These are phyloP conservation scores for Dactylellina haptotyla DNA, from an alignment of 2,329 filamentous ascomycete genomes.

Conservation along the genomic window DNA sequence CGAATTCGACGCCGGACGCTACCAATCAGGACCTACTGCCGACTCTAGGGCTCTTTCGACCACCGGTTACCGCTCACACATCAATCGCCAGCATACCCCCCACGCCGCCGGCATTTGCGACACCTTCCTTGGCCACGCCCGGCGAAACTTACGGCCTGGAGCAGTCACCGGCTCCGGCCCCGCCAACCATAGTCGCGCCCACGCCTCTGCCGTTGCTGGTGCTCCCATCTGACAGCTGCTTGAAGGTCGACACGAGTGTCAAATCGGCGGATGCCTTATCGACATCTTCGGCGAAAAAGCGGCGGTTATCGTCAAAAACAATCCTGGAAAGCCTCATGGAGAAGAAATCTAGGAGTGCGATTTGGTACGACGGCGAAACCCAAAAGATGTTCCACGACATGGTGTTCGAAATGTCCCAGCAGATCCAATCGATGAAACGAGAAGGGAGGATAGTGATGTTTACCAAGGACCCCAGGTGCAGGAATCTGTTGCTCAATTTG, in stretches of 20 bases:
- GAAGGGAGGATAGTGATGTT: constrained; percentile 53
- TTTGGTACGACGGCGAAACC: constrained; percentile 49
- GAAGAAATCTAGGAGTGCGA: constrained; percentile 49
- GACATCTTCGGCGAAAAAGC: constrained; percentile 49
- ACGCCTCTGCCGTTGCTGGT: constrained; percentile 12
- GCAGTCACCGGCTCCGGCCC: constrained; percentile 2
- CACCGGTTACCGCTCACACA: constrained; percentile 3
- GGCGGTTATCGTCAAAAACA: constrained; percentile 40
- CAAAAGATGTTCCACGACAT: constrained; percentile 53
- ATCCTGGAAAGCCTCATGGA: constrained; percentile 53
- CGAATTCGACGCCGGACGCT: background rate
- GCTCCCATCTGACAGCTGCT: constrained; percentile 12
- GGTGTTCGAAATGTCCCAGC: constrained; percentile 53
- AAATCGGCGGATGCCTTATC: constrained; percentile 36
- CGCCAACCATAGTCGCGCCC: constrained; percentile 11
- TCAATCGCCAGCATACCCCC: constrained; percentile 21
- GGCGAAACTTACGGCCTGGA: constrained; percentile 10
- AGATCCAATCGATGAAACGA: constrained; percentile 52
- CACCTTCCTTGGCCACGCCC: constrained; percentile 18
- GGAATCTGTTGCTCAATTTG: constrained; percentile 30
- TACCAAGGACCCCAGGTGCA: constrained; percentile 47
- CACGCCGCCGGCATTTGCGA: constrained; percentile 26
- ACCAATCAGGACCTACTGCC: background rate
- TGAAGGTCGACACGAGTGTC: constrained; percentile 31
- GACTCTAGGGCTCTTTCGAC: background rate